A percentile compares a stretch with the other conserved stretches of the same genome.
Evolutionary conservation across 1,284 basidiomycete species (phyloP).

Genomic region (Fomitopsis betulina): DNA sequence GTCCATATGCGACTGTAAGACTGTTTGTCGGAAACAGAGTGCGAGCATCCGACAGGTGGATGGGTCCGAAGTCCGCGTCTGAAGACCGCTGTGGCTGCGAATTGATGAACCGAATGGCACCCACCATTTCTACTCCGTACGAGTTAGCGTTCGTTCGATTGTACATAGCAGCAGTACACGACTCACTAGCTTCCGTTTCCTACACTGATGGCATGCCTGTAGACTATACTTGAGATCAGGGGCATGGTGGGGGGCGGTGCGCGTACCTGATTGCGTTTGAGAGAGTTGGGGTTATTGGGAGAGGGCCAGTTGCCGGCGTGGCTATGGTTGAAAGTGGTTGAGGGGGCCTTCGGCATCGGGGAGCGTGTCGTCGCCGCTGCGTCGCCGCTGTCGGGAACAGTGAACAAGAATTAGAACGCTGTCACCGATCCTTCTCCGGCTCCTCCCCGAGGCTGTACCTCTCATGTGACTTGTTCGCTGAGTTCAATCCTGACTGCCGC

Average conservation of each 20-base stretch:
- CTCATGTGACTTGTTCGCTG: neutral
- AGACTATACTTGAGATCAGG: neutral
- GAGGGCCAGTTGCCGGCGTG: slow-evolving; percentile 6
- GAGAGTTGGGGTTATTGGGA: slow-evolving; percentile 12
- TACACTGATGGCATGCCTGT: slow-evolving; percentile 50
- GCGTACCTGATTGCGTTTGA: slow-evolving; percentile 21
- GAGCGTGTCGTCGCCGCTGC: neutral
- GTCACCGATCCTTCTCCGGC: slow-evolving; percentile 4
- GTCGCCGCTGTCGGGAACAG: neutral
- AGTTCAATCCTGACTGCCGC: no score
- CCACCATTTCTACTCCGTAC: slow-evolving; percentile 27
- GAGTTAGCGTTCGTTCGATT: neutral
- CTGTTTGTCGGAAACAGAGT: no score
- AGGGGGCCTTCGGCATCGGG: slow-evolving; percentile 8
- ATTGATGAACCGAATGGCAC: slow-evolving; percentile 3
- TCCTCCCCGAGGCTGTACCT: slow-evolving; percentile 1
- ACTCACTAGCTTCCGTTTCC: slow-evolving; percentile 67
- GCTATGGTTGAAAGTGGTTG: slow-evolving; percentile 5
- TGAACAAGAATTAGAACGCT: neutral
- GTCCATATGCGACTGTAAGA: no score
- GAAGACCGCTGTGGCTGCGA: neutral
- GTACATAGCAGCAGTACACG: neutral
- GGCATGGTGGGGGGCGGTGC: neutral
- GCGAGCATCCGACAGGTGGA: neutral
- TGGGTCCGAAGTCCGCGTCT: neutral